Evolutionary conservation across 2,329 filamentous ascomycete species (phyloP), one percentile per base, ranked within the genome.

Genomic region (Stagonosporopsis tanaceti): DNA sequence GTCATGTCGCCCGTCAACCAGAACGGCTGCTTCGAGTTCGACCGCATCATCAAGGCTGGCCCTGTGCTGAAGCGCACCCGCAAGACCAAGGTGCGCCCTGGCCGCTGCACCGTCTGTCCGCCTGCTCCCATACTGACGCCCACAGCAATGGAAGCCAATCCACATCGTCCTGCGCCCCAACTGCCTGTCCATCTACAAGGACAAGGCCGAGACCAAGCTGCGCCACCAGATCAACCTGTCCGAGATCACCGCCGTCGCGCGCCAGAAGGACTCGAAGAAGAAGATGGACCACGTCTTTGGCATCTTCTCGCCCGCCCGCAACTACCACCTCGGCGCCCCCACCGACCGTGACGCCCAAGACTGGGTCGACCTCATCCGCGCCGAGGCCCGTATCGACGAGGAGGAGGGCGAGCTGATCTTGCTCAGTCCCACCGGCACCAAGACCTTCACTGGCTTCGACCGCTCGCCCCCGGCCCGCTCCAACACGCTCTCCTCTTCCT

Each of bases 11-110:
- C 93, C 4, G 92, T 98, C 63, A 96, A 94, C 73, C 89, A 96
- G 77, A 93, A 96, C 77, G 95, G 95, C 61, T 95, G 92, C 77
- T 99, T 97, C 76, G 93, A 95, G 71, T 96, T 96, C 71, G 95
- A 99, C 77, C 89, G 93, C 47, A 91, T 98, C 53, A 85, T 98
- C 76, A 98, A 96, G 80, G 88, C 89, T 55, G 93, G 94, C 57
- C 90, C 89, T 65, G 88, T 97, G 37, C 85, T 90, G 72, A 96
- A 96, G 78, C 87, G 94, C 66, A 96, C 93, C 17, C 90, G 93
- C 69, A 97, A 94, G 81, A 98, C 94, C 59, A 97, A 96, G 88
- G 92, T 70, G 30, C 44, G n/a, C n/a, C 28, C 8, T 27, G 25
- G 6, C 25, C 25, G 8, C 8, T 6, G 8, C 25, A 8, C 25